Evolutionary conservation across 495 filamentous ascomycete genomes (phyloP).

Genomic region (Thermochaetoides thermophila): DNA sequence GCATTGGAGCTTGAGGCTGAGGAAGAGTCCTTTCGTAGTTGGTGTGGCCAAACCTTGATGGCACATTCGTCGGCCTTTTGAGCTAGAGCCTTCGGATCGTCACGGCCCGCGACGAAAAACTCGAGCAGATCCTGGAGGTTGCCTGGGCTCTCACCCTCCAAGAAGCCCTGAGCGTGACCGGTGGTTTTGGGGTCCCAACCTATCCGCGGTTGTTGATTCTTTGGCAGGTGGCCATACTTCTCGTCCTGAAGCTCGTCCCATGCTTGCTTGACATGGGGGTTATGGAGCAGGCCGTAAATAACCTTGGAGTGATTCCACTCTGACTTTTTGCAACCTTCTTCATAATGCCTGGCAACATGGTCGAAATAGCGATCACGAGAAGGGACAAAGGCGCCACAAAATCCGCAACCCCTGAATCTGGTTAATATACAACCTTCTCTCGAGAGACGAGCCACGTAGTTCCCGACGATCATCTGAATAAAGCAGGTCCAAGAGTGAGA

Average conservation of each 20-base stretch:
- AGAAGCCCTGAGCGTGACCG: conserved; percentile 32
- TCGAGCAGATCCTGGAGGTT: conserved; percentile 36
- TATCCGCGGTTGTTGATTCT: conserved; percentile 29
- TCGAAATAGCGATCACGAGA: conserved; percentile 35
- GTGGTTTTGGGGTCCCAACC: conserved; percentile 31
- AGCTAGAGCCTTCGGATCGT: conserved; percentile 26
- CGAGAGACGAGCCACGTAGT: too few species aligned
- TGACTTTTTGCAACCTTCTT: conserved; percentile 29
- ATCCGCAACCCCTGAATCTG: conserved; percentile 32
- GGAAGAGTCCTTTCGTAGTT: too few species aligned
- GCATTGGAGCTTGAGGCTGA: too few species aligned
- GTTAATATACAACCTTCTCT: too few species aligned
- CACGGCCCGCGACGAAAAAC: conserved; percentile 29
- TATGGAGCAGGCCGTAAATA: conserved; percentile 36
- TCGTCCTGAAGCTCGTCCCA: conserved; percentile 28
- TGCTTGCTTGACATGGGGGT: conserved; percentile 30
- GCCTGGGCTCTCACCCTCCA: conserved; percentile 31
- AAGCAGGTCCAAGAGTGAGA: not conserved
- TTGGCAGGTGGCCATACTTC: conserved; percentile 26
- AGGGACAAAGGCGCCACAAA: conserved; percentile 32
- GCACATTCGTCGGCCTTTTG: conserved; percentile 28
- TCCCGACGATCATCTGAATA: not conserved
- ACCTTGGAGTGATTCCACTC: conserved; percentile 36
- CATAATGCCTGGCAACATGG: conserved; percentile 35
- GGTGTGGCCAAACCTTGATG: conserved; percentile 25